These are phyloP conservation scores for Globisporangium irregulare DNA, from an alignment of 352 stramenopile species.

Conservation along the genomic window DNA sequence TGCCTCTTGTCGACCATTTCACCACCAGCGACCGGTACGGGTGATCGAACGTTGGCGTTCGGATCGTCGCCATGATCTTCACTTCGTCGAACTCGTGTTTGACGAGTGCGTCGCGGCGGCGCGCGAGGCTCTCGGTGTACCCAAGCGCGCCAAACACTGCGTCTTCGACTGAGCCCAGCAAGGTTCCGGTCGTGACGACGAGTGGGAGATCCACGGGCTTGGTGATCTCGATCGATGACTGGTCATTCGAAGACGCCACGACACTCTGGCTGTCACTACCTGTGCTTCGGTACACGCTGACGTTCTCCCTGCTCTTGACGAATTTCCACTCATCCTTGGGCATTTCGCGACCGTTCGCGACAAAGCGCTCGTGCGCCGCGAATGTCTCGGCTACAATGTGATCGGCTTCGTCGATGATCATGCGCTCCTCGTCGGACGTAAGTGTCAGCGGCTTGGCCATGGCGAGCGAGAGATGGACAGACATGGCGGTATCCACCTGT, in stretches of 20 bases:
- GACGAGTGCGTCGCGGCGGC: conserved; percentile 32
- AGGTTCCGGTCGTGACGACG: conserved; percentile 32
- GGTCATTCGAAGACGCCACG: not conserved
- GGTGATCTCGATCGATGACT: not conserved
- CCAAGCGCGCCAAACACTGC: conserved; percentile 38
- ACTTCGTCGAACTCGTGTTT: conserved; percentile 33
- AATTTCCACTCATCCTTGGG: conserved; percentile 30
- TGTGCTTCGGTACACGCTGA: conserved; percentile 26
- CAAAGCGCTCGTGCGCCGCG: conserved; percentile 3
- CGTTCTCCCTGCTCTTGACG: conserved; percentile 38
- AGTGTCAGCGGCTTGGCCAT: conserved; percentile 22
- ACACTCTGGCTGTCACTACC: not conserved
- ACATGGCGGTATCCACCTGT: not conserved
- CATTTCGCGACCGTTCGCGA: conserved; percentile 18
- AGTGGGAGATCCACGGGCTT: conserved; percentile 12
- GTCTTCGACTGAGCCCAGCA: conserved; percentile 41
- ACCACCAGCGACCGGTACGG: conserved; percentile 41
- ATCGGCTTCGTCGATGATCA: conserved; percentile 8
- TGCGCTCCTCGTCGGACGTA: conserved; percentile 3
- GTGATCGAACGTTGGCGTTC: conserved; percentile 27
- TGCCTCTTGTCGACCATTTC: conserved; percentile 40
- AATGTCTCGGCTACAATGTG: conserved; percentile 12
- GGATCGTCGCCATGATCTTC: conserved; percentile 34
- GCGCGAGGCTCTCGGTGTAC: conserved; percentile 32
- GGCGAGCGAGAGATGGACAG: not conserved